phyloP scores from a whole-genome alignment of 148 eudicot genomes.

The Simmondsia chinensis region DNA sequence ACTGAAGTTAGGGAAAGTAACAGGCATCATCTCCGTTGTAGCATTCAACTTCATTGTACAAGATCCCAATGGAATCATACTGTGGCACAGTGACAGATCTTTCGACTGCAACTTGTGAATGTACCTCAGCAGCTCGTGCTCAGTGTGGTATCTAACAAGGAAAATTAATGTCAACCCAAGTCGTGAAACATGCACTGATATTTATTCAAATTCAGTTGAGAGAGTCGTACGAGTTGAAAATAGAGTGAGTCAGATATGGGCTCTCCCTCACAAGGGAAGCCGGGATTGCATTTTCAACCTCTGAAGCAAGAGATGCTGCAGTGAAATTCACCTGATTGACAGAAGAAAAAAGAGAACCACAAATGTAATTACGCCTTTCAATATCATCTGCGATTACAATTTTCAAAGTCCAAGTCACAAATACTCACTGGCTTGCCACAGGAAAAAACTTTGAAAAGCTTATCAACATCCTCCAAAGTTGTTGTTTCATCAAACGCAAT shows the following conservation, averaged over 20 bases:
- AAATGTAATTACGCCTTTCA: constrained; percentile 2
- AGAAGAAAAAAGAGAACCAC: background rate
- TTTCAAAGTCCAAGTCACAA: background rate
- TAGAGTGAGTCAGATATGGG: constrained; percentile 73
- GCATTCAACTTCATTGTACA: constrained; percentile 99
- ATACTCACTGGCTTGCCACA: constrained; percentile 70
- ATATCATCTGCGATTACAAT: background rate
- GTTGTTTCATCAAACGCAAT: constrained; percentile 89
- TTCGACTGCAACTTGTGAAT: constrained; percentile 66
- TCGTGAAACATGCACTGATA: background rate
- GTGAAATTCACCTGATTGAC: constrained; percentile 63
- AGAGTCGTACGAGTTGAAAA: constrained; percentile 75
- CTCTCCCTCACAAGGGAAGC: constrained; percentile 68
- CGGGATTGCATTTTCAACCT: constrained; percentile 64
- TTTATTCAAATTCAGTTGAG: constrained; percentile 7
- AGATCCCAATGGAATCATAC: constrained; percentile 98
- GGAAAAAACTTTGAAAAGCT: constrained; percentile 75
- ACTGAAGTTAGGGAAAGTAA: constrained; percentile 77
- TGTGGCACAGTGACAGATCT: constrained; percentile 96
- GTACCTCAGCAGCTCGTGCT: constrained; percentile 94
- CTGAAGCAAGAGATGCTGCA: constrained; percentile 80
- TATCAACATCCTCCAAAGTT: constrained; percentile 81
- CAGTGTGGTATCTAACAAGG: constrained; percentile 77
- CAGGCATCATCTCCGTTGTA: constrained; percentile 98
- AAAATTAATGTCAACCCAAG: constrained; percentile 12